Evolutionary conservation across 2,329 filamentous ascomycete genomes (phyloP), one percentile per base, ranked within the genome.

Genomic region (Pseudocercospora cruenta): DNA sequence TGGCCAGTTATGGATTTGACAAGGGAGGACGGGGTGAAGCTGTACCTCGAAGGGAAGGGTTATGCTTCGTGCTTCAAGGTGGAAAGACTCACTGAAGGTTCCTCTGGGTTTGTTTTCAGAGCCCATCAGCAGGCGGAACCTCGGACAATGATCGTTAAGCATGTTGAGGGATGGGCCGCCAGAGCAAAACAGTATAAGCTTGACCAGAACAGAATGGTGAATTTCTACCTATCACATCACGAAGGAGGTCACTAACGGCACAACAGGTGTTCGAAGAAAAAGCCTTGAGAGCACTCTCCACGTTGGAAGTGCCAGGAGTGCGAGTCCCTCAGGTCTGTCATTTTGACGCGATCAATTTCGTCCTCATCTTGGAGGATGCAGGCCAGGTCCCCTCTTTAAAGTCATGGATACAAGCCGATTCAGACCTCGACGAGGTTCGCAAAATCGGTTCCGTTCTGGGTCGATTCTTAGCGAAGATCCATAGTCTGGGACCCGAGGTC

Each of bases 391-490:
- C 63, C 9, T 64, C 53, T 12, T 47, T 71, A 28, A 71, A 68
- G 58, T 26, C 31, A 16, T 71, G 68, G 66, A 33, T 68, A n/a
- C 26, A 39, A 55, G 45, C 47, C n/a, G 24, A 51, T 16, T 14
- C 57, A 12, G 8, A 21, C 12, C 12, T 39, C 12, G 26, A 16
- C 10, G 10, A 21, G 16, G 39, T 49, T 5, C 28, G 28, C 19
- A 55, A 39, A 9, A 64, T 69, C 12, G 69, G 69, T 26, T 6
- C 9, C 2, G 16, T 33, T 7, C 62, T 70, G 2, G 67, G 68
- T 7, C 9, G n/a, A 4, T 71, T 55, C 43, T 66, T 71, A 19
- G 67, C 67, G 10, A 63, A 64, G 14, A n/a, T 71, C 19, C 69
- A 70, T 58, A 65, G 67, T 26, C 16, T 45, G 12, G 65, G 67